phyloP scores from a whole-genome alignment of 306 rosid species.

The Cucumis cinereus region DNA sequence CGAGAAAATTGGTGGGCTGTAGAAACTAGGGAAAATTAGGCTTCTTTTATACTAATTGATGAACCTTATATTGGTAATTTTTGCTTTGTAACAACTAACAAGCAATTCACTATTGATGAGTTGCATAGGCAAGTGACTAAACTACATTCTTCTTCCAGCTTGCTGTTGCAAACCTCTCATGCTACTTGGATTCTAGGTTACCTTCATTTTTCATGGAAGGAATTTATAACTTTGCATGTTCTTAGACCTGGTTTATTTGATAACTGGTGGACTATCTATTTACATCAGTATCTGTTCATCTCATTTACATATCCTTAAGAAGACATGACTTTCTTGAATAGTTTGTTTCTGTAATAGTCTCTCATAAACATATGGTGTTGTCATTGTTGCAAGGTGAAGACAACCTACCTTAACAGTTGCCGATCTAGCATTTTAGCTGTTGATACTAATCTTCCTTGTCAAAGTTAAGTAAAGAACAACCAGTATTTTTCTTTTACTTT shows the following conservation, averaged over 20 bases:
- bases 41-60: background rate
- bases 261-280: background rate
- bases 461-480: background rate
- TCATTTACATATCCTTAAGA: background rate
- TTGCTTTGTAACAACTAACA: background rate
- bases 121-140: background rate
- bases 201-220: background rate
- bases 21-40: background rate
- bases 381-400: background rate
- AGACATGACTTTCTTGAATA: background rate
- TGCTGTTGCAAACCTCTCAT: background rate
- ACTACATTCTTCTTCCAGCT: background rate
- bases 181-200: background rate
- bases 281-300: background rate
- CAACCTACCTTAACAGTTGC: background rate
- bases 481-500: background rate
- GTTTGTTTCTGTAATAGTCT: background rate
- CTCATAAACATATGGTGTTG: background rate
- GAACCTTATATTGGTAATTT: background rate
- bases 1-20: background rate
- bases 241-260: background rate
- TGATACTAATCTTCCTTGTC: background rate
- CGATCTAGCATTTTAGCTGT: background rate
- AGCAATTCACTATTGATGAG: background rate
- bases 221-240: background rate